Conservation (phyloP, 2,329 filamentous ascomycete species). For the Fusarium sp. region DNA sequence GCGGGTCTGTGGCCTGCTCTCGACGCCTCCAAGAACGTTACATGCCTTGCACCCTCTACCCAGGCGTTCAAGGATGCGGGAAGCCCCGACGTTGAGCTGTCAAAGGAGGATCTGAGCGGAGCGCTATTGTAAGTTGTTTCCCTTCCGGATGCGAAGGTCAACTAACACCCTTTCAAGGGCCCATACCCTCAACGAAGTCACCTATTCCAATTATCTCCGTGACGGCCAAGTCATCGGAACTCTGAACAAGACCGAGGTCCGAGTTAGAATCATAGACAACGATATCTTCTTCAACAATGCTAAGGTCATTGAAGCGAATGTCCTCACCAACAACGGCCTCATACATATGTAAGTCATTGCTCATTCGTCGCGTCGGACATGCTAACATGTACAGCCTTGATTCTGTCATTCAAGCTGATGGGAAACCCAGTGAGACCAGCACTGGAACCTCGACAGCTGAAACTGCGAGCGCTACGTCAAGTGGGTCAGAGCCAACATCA, state of each 20-base stretch:
- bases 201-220: conserved; percentile 25
- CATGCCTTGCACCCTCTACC: conserved; percentile 34
- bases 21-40: conserved; percentile 28
- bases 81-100: conserved; percentile 8
- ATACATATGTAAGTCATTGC: conserved; percentile 23
- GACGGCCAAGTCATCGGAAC: conserved; percentile 30
- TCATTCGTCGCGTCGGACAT: rapidly evolving
- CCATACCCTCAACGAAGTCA: conserved; percentile 32
- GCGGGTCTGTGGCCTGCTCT: conserved; percentile 24
- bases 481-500: not conserved
- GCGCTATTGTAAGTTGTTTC: conserved; percentile 18
- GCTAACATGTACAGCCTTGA: not conserved
- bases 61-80: conserved; percentile 30
- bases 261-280: conserved; percentile 14
- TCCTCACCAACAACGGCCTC: conserved; percentile 35
- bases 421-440: not conserved
- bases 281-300: conserved; percentile 39
- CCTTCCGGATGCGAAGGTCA: rapidly evolving
- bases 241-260: conserved; percentile 23
- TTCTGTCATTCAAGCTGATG: not conserved
- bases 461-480: conserved; percentile 1
- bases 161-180: not conserved
- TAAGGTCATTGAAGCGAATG: conserved; percentile 35
- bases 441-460: not conserved
- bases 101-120: conserved; percentile 8